Evolutionary conservation across 148 eudicot species (phyloP).

Genomic region (Camellia lanceoleosa): DNA sequence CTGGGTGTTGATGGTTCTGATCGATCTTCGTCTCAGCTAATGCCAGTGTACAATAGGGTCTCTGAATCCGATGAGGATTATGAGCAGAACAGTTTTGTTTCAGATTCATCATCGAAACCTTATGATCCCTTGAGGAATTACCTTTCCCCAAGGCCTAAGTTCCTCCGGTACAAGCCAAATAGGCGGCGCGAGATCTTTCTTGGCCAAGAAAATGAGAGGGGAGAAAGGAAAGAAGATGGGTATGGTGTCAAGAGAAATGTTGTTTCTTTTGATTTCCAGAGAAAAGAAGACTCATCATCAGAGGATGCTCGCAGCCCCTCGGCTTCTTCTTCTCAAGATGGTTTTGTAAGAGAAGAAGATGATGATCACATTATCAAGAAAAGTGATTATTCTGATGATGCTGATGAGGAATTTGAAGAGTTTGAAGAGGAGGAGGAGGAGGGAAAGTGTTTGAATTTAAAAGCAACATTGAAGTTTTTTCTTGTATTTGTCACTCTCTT

Average conservation of each 20-base stretch:
- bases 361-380: too few species aligned
- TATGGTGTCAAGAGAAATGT: not conserved
- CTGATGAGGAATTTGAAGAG: too few species aligned
- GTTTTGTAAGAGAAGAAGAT: too few species aligned
- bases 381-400: too few species aligned
- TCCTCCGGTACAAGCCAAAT: slow-evolving; percentile 53
- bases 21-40: slow-evolving; percentile 10
- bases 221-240: slow-evolving; percentile 9
- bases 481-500: too few species aligned
- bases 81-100: slow-evolving; percentile 18
- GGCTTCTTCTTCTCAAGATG: too few species aligned
- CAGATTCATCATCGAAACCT: slow-evolving; percentile 27
- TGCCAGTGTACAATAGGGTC: not conserved
- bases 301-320: not conserved
- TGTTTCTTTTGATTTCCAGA: slow-evolving; percentile 14
- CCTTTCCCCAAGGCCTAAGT: slow-evolving; percentile 71
- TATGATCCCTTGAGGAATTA: slow-evolving; percentile 62
- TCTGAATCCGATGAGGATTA: slow-evolving; percentile 11
- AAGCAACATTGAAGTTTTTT: too few species aligned
- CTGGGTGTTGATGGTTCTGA: slow-evolving; percentile 17
- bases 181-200: slow-evolving; percentile 28
- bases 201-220: slow-evolving; percentile 4
- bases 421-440: too few species aligned
- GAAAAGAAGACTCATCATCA: slow-evolving; percentile 9
- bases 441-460: too few species aligned